Base-by-base conservation (phyloP, 306 rosid genomes). In the Dalbergia oliveri region DNA sequence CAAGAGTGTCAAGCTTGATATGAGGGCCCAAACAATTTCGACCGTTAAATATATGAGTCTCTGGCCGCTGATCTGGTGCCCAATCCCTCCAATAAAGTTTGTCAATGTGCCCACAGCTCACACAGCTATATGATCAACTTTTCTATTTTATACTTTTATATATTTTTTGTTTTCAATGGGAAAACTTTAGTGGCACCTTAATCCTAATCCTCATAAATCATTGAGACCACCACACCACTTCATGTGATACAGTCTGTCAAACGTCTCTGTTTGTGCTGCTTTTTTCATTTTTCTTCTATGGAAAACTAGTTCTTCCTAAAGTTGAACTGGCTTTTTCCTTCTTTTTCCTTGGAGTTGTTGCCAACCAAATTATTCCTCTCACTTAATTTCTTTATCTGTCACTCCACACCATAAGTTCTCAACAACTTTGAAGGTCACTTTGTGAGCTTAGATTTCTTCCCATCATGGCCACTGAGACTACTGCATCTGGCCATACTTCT, bases 181-280 rank as follows among this genome's bases (percentile, higher is more conserved):
- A 67, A 87, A 79, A 73, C 79, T 83, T 89, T 73, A 82, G 75
- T 86, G 89, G 73, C 77, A 85, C 61, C 54, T 81, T 84, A 81
- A 79, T 83, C 80, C 43, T 73, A 78, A 78, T 83, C 87, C 69
- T 66, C 59, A 78, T 76, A 80, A 89, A 92, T 90, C 88, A 92
- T 89, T 90, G 87, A 88, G 79, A 66, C 84, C 86, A 83, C 86
- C 81, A 80, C 56, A 84, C 78, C 90, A 83, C 85, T 80, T 90
- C 91, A 90, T 86, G 89, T 89, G 92, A 84, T 77, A 90, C 86
- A 83, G 89, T 86, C 89, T 85, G 91, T 82, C 91, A 69, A 88
- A 86, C 91, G 88, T 73, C 87, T 86, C 66, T 85, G 82, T 86
- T 74, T 72, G 75, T 83, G 54, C 86, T 26, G 31, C 31, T 26